phyloP scores from a whole-genome alignment of 345 rosid species.

The Citrus medica region DNA sequence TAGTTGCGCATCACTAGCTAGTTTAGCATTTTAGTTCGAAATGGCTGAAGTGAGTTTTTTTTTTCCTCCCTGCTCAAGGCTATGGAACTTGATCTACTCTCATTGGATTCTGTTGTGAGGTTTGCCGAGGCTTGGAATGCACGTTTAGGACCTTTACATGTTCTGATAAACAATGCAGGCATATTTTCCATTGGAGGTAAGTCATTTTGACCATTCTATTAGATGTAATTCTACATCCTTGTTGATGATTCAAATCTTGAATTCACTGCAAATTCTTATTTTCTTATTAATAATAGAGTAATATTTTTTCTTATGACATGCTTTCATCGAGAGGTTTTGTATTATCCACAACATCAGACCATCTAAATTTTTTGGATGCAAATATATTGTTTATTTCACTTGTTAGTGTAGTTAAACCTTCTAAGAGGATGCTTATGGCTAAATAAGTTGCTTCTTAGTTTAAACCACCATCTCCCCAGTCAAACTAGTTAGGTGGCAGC shows the following conservation, averaged over 20 bases:
- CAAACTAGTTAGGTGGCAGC: background rate
- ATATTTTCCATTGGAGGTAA: conserved; percentile 94
- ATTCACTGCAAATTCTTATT: background rate
- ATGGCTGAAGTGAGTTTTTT: conserved; percentile 15
- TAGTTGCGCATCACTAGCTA: background rate
- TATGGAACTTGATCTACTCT: conserved; percentile 95
- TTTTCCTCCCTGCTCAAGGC: conserved; percentile 31
- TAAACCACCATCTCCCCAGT: no score
- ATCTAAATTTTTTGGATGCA: background rate
- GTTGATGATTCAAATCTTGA: background rate
- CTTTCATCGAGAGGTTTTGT: background rate
- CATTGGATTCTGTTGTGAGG: conserved; percentile 69
- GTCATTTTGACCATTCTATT: conserved; percentile 6
- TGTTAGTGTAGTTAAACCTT: background rate
- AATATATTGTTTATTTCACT: background rate
- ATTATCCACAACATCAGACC: background rate
- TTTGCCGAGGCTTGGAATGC: conserved; percentile 77
- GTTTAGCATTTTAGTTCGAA: background rate
- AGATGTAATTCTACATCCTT: background rate
- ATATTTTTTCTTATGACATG: background rate
- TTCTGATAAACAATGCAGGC: conserved; percentile 90
- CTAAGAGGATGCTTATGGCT: background rate
- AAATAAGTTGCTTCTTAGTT: background rate
- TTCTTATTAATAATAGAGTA: background rate
- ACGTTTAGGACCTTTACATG: conserved; percentile 62